Base-by-base conservation (phyloP, 2,329 filamentous ascomycete species). In the Rhinocladiella mackenziei region DNA sequence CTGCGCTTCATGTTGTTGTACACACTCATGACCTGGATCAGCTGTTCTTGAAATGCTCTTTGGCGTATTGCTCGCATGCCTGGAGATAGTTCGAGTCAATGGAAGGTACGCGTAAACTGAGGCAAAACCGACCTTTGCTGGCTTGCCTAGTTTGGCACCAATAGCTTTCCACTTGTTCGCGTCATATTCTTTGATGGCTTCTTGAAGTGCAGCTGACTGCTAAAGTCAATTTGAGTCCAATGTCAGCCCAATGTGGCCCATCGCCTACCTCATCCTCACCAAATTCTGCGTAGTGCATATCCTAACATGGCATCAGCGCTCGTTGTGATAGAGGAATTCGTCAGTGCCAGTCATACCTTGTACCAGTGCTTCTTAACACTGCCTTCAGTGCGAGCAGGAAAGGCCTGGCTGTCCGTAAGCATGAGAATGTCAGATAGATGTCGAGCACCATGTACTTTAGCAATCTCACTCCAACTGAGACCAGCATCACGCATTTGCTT, bases 321-420 rank as follows among this genome's bases (percentile, higher is more conserved):
- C 32, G 41, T 32, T 14, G 18, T 20, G 8, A 10, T 5, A 17
- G 28, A 6, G n/a, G n/a, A 42, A 29, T 13, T 29, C 14, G 30
- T 17, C 30, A 13, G 11, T 18, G 14, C 23, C 13, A 11, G 14
- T 17, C 69, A 43, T 72, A 88, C 87, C 77, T 97, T 97, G 69
- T 98, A 97, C 91, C 92, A 98, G 66, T 98, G 92, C 70, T 97
- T 98, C 76, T 97, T 98, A 15, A 98, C 92, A 61, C 89, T 96
- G 5, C 92, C 92, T 69, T 98, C 92, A 30, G 92, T 98, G 60
- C 92, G 78, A 17, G 81, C 83, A 8, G 92, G 91, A 63, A 98
- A 98, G 2, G 86, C 89, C 86, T 94, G 55, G n/a, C 33, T 6
- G 39, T 6, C 13, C 19, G 51, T 63, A 32, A 42, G n/a, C 14